Percentiles rank a stretch among this genome's conserved stretches.
These are phyloP conservation scores for Zygoascus biomembranicola DNA, from an alignment of 805 yeast genomes.

Conservation along the genomic window DNA sequence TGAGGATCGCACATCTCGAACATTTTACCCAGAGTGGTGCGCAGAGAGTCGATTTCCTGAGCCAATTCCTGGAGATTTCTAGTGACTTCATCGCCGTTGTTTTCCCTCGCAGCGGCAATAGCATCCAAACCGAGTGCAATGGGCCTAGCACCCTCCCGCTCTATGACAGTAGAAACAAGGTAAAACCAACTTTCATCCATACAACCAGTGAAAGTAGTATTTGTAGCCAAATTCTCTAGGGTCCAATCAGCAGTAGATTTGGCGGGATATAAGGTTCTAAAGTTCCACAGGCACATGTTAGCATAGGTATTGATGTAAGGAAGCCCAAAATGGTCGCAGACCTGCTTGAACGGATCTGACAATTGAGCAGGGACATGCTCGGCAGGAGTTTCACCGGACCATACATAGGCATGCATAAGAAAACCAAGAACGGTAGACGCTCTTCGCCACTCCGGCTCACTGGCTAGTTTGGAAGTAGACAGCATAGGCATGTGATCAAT, in stretches of 20 bases:
- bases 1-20: slow-evolving; percentile 95
- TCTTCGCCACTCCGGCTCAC: slow-evolving; percentile 54
- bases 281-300: slow-evolving; percentile 84
- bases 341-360: slow-evolving; percentile 60
- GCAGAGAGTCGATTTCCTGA: slow-evolving; percentile 64
- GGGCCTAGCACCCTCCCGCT: slow-evolving; percentile 68
- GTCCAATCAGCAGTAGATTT: slow-evolving; percentile 35
- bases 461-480: slow-evolving; percentile 36
- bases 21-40: slow-evolving; percentile 68
- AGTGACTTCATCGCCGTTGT: slow-evolving; percentile 36
- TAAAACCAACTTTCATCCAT: slow-evolving; percentile 93
- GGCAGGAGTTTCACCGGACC: slow-evolving; percentile 58
- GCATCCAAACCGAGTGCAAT: slow-evolving; percentile 62
- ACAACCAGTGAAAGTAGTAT: slow-evolving; percentile 81
- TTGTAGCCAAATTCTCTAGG: slow-evolving; percentile 65
- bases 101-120: slow-evolving; percentile 44
- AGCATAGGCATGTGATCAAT: slow-evolving; percentile 61
- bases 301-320: slow-evolving; percentile 90
- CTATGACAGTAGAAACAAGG: slow-evolving; percentile 79
- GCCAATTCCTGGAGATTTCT: slow-evolving; percentile 56
- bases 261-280: slow-evolving; percentile 49
- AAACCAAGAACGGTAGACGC: slow-evolving; percentile 78
- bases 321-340: slow-evolving; percentile 52
- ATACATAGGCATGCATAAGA: slow-evolving; percentile 79
- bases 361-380: slow-evolving; percentile 59